Percentiles rank a stretch among this genome's conserved stretches.
Evolutionary conservation across 495 filamentous ascomycete genomes (phyloP).

Genomic region (Geopyxis carbonaria): DNA sequence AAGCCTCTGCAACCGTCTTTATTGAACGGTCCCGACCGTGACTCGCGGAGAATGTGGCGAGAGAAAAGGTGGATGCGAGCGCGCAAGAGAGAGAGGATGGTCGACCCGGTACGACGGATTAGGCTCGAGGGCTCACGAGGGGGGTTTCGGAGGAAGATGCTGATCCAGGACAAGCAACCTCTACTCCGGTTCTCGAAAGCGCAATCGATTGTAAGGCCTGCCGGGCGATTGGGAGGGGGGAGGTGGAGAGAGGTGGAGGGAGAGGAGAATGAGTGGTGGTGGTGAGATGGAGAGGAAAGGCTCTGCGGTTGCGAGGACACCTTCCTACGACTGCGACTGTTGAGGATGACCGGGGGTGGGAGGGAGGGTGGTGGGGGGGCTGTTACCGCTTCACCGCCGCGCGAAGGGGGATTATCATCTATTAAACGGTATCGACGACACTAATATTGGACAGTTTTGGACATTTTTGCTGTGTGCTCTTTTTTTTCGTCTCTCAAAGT

Average conservation of each 20-base stretch:
- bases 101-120: slow-evolving; percentile 25
- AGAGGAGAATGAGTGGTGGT: not conserved
- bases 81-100: slow-evolving; percentile 19
- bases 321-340: no score
- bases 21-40: slow-evolving; percentile 20
- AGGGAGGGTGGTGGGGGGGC: no score
- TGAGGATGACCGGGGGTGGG: no score
- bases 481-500: no score
- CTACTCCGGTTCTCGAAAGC: slow-evolving; percentile 23
- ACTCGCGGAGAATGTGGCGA: slow-evolving; percentile 11
- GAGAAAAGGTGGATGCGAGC: slow-evolving; percentile 11
- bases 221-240: slow-evolving; percentile 17
- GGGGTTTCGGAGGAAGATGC: slow-evolving; percentile 11
- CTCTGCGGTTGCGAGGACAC: no score
- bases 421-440: no score
- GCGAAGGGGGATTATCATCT: no score
- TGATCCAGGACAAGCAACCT: slow-evolving; percentile 19
- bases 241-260: slow-evolving; percentile 9
- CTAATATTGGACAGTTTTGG: no score
- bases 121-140: slow-evolving; percentile 23
- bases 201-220: slow-evolving; percentile 24
- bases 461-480: no score
- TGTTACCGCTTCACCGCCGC: no score
- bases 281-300: slow-evolving; percentile 1
- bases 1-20: slow-evolving; percentile 15